Base-by-base conservation (phyloP, 2,329 filamentous ascomycete species). In the Botrytis fabae region DNA sequence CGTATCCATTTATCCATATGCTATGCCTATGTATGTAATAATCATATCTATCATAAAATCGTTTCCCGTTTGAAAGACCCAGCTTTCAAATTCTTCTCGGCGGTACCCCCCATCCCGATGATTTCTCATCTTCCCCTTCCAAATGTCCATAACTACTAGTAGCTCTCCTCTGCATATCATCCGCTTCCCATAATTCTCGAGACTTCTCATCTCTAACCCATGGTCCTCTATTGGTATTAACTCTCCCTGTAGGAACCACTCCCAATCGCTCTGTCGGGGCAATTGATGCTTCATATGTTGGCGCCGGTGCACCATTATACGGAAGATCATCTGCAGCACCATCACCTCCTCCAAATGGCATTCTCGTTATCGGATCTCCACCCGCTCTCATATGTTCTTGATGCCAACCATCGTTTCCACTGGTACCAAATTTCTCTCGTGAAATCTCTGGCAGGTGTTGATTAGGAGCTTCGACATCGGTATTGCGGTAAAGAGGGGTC, bases 301-400 rank as follows among this genome's bases (percentile, higher is more conserved):
- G 65, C 1, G 48, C 65, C 35, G 65, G 65, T 0, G 48, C 18
- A 32, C 48, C 65, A 22, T 57, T 14, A 25, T 68, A 57, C 1
- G 64, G 46, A 20, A 66, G 64, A 20, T 66, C 44, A 48, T 66
- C 64, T 9, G 64, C 8, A 38, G 25, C 64, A 10, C 20, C 64
- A 54, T 68, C 46, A 6, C 32, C 32, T 25, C 44, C 63, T 25
- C 44, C 44, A 66, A 66, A 66, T 1, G 63, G 63, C 44, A 66
- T 66, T 35, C 44, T 32, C 8, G 35, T 28, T 63, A 12, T 38
- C 2, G 60, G 7, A 18, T 63, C 38, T 18, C 38, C 44, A 18
- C 44, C 63, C 12, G 62, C n/a, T 25, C 28, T n/a, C 63, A 66
- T 66, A 18, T 66, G 44, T n/a, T 66, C 63, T 6, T 66, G 44